phyloP scores from a whole-genome alignment of 257 asterid genomes.

The Ballota nigra region DNA sequence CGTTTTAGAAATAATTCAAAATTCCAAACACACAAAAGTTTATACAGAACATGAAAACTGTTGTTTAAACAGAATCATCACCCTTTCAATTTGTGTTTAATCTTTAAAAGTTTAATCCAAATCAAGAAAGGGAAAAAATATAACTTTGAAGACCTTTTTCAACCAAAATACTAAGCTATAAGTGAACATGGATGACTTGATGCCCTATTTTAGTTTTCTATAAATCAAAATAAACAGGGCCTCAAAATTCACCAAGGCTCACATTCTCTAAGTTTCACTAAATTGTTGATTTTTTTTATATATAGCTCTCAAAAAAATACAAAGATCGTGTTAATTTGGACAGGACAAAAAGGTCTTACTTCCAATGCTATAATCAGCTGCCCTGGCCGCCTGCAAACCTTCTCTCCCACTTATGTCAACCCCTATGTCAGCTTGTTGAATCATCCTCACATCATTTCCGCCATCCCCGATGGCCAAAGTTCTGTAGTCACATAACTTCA shows the following conservation, averaged over 20 bases:
- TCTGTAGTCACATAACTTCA: conserved; percentile 91
- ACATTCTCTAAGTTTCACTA: conserved; percentile 11
- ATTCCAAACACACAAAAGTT: neutral
- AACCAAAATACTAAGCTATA: neutral
- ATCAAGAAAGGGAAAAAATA: neutral
- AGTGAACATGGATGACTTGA: neutral
- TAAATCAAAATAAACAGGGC: neutral
- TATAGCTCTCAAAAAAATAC: conserved; percentile 8
- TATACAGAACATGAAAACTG: neutral
- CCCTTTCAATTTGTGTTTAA: neutral
- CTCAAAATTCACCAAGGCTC: neutral
- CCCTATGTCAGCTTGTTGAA: conserved; percentile 99
- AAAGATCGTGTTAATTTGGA: conserved; percentile 6
- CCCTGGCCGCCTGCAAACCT: conserved; percentile 99
- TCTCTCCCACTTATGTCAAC: conserved; percentile 99
- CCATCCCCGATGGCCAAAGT: conserved; percentile 99
- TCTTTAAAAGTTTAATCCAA: conserved; percentile 13
- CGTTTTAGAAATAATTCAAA: neutral
- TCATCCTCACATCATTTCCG: conserved; percentile 99
- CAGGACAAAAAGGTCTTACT: conserved; percentile 51
- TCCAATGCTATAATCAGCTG: conserved; percentile 99
- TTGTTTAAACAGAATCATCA: conserved; percentile 12
- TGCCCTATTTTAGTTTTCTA: neutral
- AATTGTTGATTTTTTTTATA: neutral
- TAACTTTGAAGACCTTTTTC: neutral